phyloP scores from a whole-genome alignment of 306 rosid species.

The Rubus idaeus region DNA sequence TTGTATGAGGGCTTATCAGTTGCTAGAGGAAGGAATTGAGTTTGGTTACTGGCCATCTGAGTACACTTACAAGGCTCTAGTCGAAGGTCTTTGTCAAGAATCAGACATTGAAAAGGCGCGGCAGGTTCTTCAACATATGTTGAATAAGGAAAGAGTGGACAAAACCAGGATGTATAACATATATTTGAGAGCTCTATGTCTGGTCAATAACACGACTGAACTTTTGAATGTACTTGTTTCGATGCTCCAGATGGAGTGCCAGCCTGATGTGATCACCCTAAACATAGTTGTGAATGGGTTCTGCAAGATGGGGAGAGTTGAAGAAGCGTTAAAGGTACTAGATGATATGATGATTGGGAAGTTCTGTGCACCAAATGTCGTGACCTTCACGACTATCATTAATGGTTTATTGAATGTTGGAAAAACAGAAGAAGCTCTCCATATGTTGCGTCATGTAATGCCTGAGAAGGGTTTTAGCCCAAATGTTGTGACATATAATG shows the following conservation, averaged over 20 bases:
- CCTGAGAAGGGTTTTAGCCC: constrained; percentile 55
- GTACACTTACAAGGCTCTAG: constrained; percentile 60
- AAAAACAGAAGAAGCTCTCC: constrained; percentile 59
- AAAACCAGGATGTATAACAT: constrained; percentile 75
- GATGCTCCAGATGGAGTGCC: constrained; percentile 72
- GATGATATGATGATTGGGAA: constrained; percentile 68
- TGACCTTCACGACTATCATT: constrained; percentile 73
- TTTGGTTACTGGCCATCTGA: constrained; percentile 63
- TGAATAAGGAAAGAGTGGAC: constrained; percentile 50
- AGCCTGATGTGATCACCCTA: constrained; percentile 68
- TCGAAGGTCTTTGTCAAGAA: constrained; percentile 62
- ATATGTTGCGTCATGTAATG: constrained; percentile 45
- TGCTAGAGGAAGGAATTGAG: constrained; percentile 65
- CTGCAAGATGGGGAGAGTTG: constrained; percentile 76
- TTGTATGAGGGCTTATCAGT: constrained; percentile 77
- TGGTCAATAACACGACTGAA: constrained; percentile 63
- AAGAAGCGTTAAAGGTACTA: constrained; percentile 66
- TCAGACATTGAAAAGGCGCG: constrained; percentile 55
- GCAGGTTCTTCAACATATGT: constrained; percentile 62
- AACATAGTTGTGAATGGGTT: constrained; percentile 74
- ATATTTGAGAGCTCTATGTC: constrained; percentile 72
- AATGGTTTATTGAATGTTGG: constrained; percentile 61
- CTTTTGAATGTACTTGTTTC: constrained; percentile 64
- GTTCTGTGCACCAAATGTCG: constrained; percentile 67
- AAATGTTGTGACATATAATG: constrained; percentile 73